These are phyloP conservation scores for Leccinum broughii DNA, from an alignment of 768 basidiomycete genomes.

Conservation along the genomic window DNA sequence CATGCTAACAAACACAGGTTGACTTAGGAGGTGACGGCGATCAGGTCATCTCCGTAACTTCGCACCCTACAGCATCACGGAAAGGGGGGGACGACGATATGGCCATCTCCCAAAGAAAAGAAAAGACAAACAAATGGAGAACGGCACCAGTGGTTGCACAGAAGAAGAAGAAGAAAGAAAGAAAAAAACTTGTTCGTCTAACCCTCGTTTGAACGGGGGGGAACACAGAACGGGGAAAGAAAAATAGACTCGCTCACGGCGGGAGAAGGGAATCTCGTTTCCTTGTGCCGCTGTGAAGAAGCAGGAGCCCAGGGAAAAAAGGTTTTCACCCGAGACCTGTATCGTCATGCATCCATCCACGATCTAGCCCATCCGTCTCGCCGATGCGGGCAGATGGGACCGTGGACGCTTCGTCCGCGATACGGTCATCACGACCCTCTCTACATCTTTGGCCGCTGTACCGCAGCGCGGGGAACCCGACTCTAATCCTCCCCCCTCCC, in stretches of 20 bases:
- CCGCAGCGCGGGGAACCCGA: conserved; percentile 6
- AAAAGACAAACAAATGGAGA: conserved; percentile 1
- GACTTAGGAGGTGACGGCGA: conserved; percentile 29
- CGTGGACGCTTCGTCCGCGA: conserved; percentile 4
- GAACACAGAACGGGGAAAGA: conserved; percentile 4
- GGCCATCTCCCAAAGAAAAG: not conserved
- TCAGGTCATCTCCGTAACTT: conserved; percentile 35
- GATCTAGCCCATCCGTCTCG: conserved; percentile 2
- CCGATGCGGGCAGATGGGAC: conserved; percentile 18
- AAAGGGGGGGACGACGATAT: conserved; percentile 10
- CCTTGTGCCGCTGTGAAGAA: conserved; percentile 8
- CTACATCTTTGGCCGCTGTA: conserved; percentile 20
- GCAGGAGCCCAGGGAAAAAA: conserved; percentile 2
- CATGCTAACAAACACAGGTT: too few species aligned
- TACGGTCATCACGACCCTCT: conserved; percentile 4
- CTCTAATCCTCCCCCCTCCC: conserved; percentile 9
- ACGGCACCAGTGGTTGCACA: not conserved
- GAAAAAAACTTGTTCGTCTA: not conserved
- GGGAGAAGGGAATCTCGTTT: conserved; percentile 4
- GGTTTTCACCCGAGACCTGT: conserved; percentile 3
- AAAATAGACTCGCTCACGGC: conserved; percentile 3
- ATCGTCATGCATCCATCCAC: conserved; percentile 1
- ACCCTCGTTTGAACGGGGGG: conserved; percentile 7
- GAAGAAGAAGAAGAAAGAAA: not conserved
- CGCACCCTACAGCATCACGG: conserved; percentile 21